Evolutionary conservation across 2,329 filamentous ascomycete species (phyloP).

Genomic region (Xylariales sp.): DNA sequence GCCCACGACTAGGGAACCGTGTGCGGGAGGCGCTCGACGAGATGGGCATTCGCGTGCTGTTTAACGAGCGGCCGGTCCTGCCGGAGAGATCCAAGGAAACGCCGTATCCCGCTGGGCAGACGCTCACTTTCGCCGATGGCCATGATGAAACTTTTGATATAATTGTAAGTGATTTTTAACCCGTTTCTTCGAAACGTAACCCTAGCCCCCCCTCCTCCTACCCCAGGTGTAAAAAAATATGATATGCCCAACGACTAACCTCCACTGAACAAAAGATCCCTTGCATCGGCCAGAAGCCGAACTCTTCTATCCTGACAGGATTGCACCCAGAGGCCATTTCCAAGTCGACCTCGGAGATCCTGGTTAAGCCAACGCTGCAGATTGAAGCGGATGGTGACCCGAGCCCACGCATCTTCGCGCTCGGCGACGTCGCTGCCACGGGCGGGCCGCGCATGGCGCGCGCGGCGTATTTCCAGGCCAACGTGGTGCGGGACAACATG

Average conservation of each 20-base stretch:
- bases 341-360: constrained; percentile 43
- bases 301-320: constrained; percentile 41
- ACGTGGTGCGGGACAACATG: constrained; percentile 51
- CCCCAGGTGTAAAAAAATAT: no score
- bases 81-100: constrained; percentile 49
- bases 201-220: no score
- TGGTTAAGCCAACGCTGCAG: constrained; percentile 53
- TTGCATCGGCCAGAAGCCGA: constrained; percentile 56
- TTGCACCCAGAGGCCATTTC: constrained; percentile 41
- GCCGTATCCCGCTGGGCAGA: no score
- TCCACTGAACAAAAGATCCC: constrained; percentile 43
- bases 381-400: constrained; percentile 41
- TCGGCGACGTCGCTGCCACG: constrained; percentile 60
- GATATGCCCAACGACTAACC: constrained; percentile 49
- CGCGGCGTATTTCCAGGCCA: constrained; percentile 49
- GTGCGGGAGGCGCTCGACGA: constrained; percentile 36
- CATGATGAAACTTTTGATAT: no score
- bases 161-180: no score
- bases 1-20: constrained; percentile 32
- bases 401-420: constrained; percentile 51
- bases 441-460: constrained; percentile 50
- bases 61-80: constrained; percentile 41
- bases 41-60: constrained; percentile 45
- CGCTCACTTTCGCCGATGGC: no score
- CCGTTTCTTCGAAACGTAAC: no score